phyloP scores from a whole-genome alignment of 441 rosid species.

The Aquilaria agallochum region DNA sequence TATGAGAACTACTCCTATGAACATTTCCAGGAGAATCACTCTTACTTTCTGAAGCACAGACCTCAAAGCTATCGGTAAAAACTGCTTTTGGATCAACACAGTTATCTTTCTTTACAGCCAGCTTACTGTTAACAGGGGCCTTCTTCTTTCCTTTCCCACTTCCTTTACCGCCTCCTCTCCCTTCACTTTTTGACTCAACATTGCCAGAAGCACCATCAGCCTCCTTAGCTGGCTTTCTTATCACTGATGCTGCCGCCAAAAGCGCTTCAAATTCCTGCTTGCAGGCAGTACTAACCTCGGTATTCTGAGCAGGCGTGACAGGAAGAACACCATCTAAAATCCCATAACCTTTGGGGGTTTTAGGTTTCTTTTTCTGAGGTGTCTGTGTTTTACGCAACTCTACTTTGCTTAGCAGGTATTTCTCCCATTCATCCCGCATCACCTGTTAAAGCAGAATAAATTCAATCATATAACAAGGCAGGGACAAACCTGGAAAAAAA shows the following conservation, averaged over 20 bases:
- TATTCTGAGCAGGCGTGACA: constrained; percentile 46
- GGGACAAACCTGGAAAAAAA: neutral
- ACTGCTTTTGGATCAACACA: constrained; percentile 22
- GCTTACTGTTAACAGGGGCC: constrained; percentile 24
- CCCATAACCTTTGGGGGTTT: constrained; percentile 84
- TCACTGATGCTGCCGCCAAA: constrained; percentile 74
- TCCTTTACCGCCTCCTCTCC: constrained; percentile 35
- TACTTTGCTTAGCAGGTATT: constrained; percentile 82
- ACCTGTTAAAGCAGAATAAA: constrained; percentile 44
- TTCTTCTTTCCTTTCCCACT: constrained; percentile 37
- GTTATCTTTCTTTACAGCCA: constrained; percentile 25
- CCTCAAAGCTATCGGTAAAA: constrained; percentile 28
- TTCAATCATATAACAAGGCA: neutral
- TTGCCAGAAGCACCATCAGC: constrained; percentile 34
- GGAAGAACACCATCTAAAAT: constrained; percentile 90
- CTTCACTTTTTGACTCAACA: constrained; percentile 30
- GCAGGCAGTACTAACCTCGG: constrained; percentile 67
- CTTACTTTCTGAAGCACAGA: constrained; percentile 30
- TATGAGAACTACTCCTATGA: constrained; percentile 23
- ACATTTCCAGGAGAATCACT: constrained; percentile 29
- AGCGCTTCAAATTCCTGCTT: constrained; percentile 77
- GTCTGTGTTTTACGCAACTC: constrained; percentile 59
- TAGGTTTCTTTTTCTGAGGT: constrained; percentile 77
- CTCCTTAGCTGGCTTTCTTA: constrained; percentile 37
- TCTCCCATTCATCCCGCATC: constrained; percentile 92